A percentile compares a stretch with the other conserved stretches of the same genome.
Evolutionary conservation across 192 early-diverging fungal genomes (phyloP).

Genomic region (Coemansia reversa): DNA sequence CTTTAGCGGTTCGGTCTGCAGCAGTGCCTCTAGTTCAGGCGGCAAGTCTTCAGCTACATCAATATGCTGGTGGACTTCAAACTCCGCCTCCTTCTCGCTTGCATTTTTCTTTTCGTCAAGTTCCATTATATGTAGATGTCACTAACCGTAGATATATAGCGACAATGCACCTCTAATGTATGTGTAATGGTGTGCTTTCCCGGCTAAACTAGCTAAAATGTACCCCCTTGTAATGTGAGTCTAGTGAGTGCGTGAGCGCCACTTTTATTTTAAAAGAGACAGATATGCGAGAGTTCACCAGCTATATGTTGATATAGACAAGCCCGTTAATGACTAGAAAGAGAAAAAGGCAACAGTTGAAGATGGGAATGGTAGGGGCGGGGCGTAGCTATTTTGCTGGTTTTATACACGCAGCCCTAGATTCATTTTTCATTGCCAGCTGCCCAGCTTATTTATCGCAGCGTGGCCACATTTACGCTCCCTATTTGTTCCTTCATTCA

Average conservation of each 20-base stretch:
- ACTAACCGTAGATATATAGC: neutral
- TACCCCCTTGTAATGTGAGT: too few relatives aligned
- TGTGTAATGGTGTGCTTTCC: too few relatives aligned
- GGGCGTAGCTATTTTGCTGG: conserved; percentile 10
- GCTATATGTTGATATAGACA: neutral
- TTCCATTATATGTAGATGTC: conserved; percentile 2
- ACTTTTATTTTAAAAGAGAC: too few relatives aligned
- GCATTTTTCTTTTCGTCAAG: conserved; percentile 21
- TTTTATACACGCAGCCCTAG: conserved; percentile 16
- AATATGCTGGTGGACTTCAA: conserved; percentile 72
- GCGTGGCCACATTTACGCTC: conserved; percentile 45
- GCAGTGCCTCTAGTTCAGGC: conserved; percentile 76
- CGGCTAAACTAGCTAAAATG: too few relatives aligned
- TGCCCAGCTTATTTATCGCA: conserved; percentile 44
- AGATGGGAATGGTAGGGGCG: neutral
- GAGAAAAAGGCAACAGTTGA: neutral
- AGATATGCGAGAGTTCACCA: neutral
- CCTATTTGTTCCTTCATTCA: conserved; percentile 38
- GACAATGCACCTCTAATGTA: too few relatives aligned
- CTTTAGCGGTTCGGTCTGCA: conserved; percentile 75
- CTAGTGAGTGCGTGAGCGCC: too few relatives aligned
- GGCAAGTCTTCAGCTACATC: conserved; percentile 75
- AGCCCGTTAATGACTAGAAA: neutral
- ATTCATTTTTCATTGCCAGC: conserved; percentile 10
- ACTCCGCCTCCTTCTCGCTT: conserved; percentile 54